Evolutionary conservation across 148 eudicot genomes (phyloP), one percentile per base, ranked within the genome.

Genomic region (Diospyros kaki): DNA sequence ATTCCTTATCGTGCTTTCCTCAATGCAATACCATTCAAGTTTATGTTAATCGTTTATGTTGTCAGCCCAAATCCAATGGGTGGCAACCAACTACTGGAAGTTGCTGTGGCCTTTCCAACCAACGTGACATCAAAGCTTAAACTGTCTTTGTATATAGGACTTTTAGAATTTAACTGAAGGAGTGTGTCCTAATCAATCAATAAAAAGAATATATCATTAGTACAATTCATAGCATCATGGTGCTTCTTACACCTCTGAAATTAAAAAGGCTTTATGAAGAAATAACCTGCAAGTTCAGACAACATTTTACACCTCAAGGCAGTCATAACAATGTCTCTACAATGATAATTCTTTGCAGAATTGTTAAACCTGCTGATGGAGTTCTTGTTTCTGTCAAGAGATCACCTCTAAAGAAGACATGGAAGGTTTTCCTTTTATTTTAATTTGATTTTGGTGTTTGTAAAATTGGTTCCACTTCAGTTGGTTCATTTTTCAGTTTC

Each of bases 361-460:
- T 96, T 80, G 98, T 91, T 54, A 89, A 79, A 79, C 93, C 90
- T 81, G 92, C 84, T 63, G 99, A 96, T 80, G 94, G 93, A 68
- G 89, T 81, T 69, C 89, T 84, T 85, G 89, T 87, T 73, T 93
- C 99, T 66, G 88, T 90, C 74, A 93, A 93, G 87, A 96, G 91
- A 80, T 82, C 86, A 77, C 77, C 88, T 79, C 85, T 87, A 68
- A 73, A 69, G 74, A 96, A 93, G 87, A 79, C 89, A 58, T 96
- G 99, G 99, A 95, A 96, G 98, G 99, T 96, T 69, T 68, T 28
- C 28, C 28, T 28, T 28, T 28, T 28, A 28, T 28, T 28, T 28
- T 28, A 28, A 83, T 38, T 73, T 73, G 58, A 72, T 71, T 64
- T 66, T 75, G 75, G 54, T 79, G 63, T 46, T 38, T 76, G 77